phyloP scores from a whole-genome alignment of 2,329 filamentous ascomycete genomes.

The Aspergillus proliferans region DNA sequence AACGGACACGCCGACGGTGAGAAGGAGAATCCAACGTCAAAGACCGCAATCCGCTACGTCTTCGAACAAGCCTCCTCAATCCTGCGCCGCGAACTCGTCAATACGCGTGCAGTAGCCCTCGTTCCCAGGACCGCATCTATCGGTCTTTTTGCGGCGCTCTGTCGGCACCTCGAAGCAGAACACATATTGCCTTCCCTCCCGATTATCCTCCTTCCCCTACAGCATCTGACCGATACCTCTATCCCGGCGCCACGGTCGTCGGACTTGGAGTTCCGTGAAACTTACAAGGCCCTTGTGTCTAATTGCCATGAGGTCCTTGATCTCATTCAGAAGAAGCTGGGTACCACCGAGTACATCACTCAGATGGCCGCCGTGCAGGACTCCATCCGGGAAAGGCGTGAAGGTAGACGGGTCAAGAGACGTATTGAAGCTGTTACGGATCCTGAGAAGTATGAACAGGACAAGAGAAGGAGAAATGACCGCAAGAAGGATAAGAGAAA shows the following conservation, averaged over 20 bases:
- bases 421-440: slow-evolving; percentile 79
- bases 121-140: slow-evolving; percentile 71
- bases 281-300: slow-evolving; percentile 64
- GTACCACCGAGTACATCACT: slow-evolving; percentile 70
- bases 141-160: slow-evolving; percentile 65
- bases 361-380: slow-evolving; percentile 67
- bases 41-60: slow-evolving; percentile 63
- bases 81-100: slow-evolving; percentile 66
- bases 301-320: slow-evolving; percentile 74
- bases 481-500: slow-evolving; percentile 78
- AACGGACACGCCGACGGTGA: slow-evolving; percentile 15
- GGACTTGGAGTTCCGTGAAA: slow-evolving; percentile 62
- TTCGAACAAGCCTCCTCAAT: slow-evolving; percentile 73
- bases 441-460: slow-evolving; percentile 69
- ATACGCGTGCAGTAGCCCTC: slow-evolving; percentile 56
- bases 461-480: slow-evolving; percentile 78
- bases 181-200: slow-evolving; percentile 59
- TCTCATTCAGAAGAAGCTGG: slow-evolving; percentile 75
- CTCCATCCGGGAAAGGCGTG: slow-evolving; percentile 63
- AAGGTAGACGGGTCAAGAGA: slow-evolving; percentile 73
- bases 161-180: slow-evolving; percentile 53
- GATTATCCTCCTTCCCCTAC: slow-evolving; percentile 60
- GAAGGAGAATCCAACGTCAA: slow-evolving; percentile 14
- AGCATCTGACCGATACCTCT: slow-evolving; percentile 75
- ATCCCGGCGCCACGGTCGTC: slow-evolving; percentile 66